Base-by-base conservation (phyloP, 371 early-diverging fungal species). In the Enteropsectra breve region DNA sequence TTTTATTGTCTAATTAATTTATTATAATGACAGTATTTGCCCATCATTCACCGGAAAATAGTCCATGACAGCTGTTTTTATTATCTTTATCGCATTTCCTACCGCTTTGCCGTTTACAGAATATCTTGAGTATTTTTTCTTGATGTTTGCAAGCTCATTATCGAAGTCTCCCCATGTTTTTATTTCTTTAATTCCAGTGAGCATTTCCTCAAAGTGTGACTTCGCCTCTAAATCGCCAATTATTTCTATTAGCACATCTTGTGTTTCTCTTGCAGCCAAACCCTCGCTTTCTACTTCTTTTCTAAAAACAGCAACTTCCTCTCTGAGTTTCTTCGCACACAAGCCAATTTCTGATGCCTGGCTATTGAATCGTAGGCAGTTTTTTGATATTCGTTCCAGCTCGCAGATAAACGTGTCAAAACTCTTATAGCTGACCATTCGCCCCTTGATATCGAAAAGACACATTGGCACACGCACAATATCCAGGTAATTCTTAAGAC, bases 401-500 rank as follows among this genome's bases (percentile, higher is more conserved):
- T 66, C 66, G 21, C 18, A 15, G 28, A 23, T 55, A 46, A 65
- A 57, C 8, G 54, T 23, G 33, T 70, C 55, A 37, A 26, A 47
- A 18, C 30, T 50, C 2, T 4, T 6, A 43, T 71, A 71, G 26
- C 30, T 26, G 2, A 15, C 6, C 30, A 64, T 15, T 15, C 30
- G 63, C 26, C 33, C n/a, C 30, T 28, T n/a, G 13, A 71, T 37
- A 23, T 28, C 56, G 3, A 33, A 18, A 13, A 71, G 26, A 50
- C 62, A 59, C 49, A 71, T 32, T n/a, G 72, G 52, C 28, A 1
- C 5, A 26, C 72, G 3, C 13, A 71, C 60, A 47, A 71, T 48
- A 46, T 71, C 72, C 3, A 56, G 1, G 58, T 71, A 71, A 13
- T 59, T 69, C 23, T 66, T 67, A 13, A 66, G 57, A 2, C 48